Evolutionary conservation across 352 stramenopile genomes (phyloP).

Genomic region (Elongisporangium anandrum): DNA sequence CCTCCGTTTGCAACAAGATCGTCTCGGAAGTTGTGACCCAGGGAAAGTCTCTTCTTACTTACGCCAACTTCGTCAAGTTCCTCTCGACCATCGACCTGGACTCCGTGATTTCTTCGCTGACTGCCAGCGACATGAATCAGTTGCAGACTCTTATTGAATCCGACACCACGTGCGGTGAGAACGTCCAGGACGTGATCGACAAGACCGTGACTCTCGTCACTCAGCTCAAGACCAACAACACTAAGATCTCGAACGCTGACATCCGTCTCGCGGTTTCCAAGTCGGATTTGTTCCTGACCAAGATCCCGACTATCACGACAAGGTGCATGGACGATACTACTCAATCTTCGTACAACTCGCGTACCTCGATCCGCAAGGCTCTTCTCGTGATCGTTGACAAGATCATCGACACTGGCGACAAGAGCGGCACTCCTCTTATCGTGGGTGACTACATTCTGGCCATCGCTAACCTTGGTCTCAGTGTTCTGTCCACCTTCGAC

Average conservation of each 20-base stretch:
- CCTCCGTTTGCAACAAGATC: slow-evolving; percentile 23
- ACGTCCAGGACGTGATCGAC: slow-evolving; percentile 43
- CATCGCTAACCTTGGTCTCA: slow-evolving; percentile 32
- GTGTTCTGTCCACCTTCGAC: slow-evolving; percentile 36
- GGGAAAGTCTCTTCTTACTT: slow-evolving; percentile 30
- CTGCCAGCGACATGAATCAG: slow-evolving; percentile 14
- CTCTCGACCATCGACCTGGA: slow-evolving; percentile 13
- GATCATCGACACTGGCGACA: slow-evolving; percentile 29
- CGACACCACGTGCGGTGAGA: slow-evolving; percentile 28
- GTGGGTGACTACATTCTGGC: slow-evolving; percentile 32
- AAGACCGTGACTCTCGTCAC: slow-evolving; percentile 35
- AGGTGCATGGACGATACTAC: slow-evolving; percentile 23
- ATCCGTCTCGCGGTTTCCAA: slow-evolving; percentile 38
- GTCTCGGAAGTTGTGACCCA: slow-evolving; percentile 31
- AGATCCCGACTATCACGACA: slow-evolving; percentile 37
- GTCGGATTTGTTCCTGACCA: slow-evolving; percentile 34
- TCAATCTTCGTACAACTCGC: slow-evolving; percentile 29
- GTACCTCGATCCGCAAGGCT: slow-evolving; percentile 47
- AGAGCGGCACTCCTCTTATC: slow-evolving; percentile 20
- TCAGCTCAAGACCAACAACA: slow-evolving; percentile 23
- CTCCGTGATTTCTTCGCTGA: slow-evolving; percentile 19
- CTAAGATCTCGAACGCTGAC: slow-evolving; percentile 21
- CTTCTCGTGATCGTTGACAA: slow-evolving; percentile 55
- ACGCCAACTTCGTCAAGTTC: slow-evolving; percentile 27
- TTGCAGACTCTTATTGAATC: slow-evolving; percentile 31